Percentiles rank a stretch among this genome's conserved stretches.
Conservation (phyloP, 106 monocot species). For the Allium sativum region DNA sequence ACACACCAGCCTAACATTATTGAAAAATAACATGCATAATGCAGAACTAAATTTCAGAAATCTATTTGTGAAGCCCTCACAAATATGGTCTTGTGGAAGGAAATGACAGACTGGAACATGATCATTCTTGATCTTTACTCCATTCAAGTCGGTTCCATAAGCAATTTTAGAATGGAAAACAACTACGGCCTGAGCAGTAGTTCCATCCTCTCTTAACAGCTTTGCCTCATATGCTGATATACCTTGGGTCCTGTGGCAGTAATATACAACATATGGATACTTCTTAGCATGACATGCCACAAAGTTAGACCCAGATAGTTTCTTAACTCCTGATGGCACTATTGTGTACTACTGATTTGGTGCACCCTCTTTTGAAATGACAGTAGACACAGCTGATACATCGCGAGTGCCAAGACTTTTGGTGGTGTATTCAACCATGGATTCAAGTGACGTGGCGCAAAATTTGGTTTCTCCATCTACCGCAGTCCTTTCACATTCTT, state of each 20-base stretch:
- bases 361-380: constrained; percentile 3
- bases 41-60: no score
- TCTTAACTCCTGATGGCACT: no score
- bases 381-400: constrained; percentile 27
- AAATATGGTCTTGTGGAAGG: no score
- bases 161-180: constrained; percentile 25
- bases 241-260: constrained; percentile 31
- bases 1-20: no score
- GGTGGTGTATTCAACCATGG: constrained; percentile 54
- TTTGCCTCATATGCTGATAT: constrained; percentile 24
- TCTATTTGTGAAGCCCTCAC: no score
- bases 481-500: constrained; percentile 30
- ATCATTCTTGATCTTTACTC: no score
- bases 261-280: constrained; percentile 46
- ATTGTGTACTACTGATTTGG: constrained; percentile 22
- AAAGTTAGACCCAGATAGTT: no score
- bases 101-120: no score
- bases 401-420: constrained; percentile 19
- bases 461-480: constrained; percentile 19
- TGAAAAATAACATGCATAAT: no score
- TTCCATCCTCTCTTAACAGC: no score
- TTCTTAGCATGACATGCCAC: constrained; percentile 40
- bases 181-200: constrained; percentile 34
- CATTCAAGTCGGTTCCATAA: no score
- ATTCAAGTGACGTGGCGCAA: constrained; percentile 72